Evolutionary conservation across 352 stramenopile genomes (phyloP).

Genomic region (Pythium scleroteichum): DNA sequence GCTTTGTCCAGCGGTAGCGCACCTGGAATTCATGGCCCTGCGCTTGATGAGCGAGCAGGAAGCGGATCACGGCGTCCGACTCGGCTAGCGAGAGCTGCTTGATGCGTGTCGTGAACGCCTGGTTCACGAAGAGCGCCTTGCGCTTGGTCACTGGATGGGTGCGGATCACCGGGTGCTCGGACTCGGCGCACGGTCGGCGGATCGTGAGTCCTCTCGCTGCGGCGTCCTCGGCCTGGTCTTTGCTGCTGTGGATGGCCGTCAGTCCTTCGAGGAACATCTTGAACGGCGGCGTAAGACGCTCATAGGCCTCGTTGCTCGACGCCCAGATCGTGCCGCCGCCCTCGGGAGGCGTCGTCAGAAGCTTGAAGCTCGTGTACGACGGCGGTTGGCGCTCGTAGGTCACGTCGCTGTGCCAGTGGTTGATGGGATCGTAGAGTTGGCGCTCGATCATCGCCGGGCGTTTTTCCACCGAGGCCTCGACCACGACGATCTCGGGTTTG

Average conservation of each 20-base stretch:
- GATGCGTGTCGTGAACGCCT: conserved; percentile 42
- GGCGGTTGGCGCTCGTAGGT: conserved; percentile 39
- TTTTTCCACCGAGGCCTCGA: conserved; percentile 24
- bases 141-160: conserved; percentile 40
- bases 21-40: conserved; percentile 40
- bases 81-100: conserved; percentile 35
- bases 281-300: conserved; percentile 37
- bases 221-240: conserved; percentile 37
- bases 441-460: conserved; percentile 28
- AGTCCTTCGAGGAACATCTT: conserved; percentile 41
- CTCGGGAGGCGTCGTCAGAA: conserved; percentile 37
- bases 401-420: conserved; percentile 45
- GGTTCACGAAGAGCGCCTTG: conserved; percentile 44
- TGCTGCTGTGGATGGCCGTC: conserved; percentile 46
- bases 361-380: conserved; percentile 37
- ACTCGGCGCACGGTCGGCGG: conserved; percentile 37
- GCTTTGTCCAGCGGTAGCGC: conserved; percentile 34
- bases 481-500: conserved; percentile 31
- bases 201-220: conserved; percentile 28
- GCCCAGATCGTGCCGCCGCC: conserved; percentile 48
- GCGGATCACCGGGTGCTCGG: conserved; percentile 41
- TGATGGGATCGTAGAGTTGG: conserved; percentile 33
- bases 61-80: conserved; percentile 30
- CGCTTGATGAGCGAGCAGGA: conserved; percentile 30
- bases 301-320: conserved; percentile 45